Evolutionary conservation across 305 asterid genomes (phyloP).

Genomic region (Plantago lanceolata): DNA sequence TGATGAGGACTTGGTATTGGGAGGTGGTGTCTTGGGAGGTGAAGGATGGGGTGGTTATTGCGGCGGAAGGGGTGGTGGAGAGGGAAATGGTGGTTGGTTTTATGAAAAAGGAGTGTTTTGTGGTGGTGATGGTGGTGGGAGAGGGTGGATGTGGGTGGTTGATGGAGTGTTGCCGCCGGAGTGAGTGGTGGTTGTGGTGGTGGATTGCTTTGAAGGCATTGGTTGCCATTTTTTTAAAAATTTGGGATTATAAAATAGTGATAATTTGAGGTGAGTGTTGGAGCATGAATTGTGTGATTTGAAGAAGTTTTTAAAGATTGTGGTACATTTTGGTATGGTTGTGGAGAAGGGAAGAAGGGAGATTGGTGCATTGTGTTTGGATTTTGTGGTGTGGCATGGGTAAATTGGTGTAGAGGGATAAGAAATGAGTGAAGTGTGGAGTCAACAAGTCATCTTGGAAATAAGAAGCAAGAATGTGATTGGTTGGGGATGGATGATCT

Average conservation of each 20-base stretch:
- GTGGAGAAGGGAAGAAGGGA: neutral
- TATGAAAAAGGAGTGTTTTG: slow-evolving; percentile 26
- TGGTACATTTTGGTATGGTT: too few species aligned
- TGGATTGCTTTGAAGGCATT: slow-evolving; percentile 47
- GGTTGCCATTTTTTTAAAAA: slow-evolving; percentile 47
- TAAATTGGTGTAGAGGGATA: slow-evolving; percentile 39
- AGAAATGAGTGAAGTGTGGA: slow-evolving; percentile 59
- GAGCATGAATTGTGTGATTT: neutral
- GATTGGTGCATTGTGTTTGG: neutral
- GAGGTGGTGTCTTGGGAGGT: slow-evolving; percentile 25
- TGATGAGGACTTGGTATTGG: slow-evolving; percentile 50
- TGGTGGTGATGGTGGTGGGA: slow-evolving; percentile 23
- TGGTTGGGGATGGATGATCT: slow-evolving; percentile 50
- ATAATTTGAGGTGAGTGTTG: neutral
- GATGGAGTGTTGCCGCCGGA: slow-evolving; percentile 49
- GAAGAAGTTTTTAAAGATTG: neutral
- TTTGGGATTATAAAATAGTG: neutral
- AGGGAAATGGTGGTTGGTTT: slow-evolving; percentile 21
- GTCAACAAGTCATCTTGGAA: slow-evolving; percentile 32
- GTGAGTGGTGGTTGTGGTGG: slow-evolving; percentile 35
- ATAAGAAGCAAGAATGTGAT: slow-evolving; percentile 39
- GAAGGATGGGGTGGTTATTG: slow-evolving; percentile 40
- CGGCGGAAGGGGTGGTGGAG: slow-evolving; percentile 20
- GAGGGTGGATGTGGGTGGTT: slow-evolving; percentile 48
- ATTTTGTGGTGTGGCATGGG: slow-evolving; percentile 24